Base-by-base conservation (phyloP, 2,329 filamentous ascomycete species). In the Claviceps paspali region DNA sequence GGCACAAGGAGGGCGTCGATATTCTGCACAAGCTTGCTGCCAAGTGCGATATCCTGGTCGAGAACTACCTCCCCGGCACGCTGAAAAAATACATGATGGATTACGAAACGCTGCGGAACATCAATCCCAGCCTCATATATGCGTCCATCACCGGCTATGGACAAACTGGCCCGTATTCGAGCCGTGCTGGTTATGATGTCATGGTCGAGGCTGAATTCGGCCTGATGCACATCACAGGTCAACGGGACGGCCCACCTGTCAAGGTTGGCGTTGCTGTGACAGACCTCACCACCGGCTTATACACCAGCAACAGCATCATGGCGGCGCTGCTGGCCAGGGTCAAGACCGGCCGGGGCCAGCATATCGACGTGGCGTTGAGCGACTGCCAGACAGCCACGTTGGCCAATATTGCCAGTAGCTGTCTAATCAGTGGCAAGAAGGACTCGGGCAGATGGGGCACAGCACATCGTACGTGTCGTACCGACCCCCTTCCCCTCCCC, bases 201-300 rank as follows among this genome's bases (percentile, higher is more conserved):
- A 98, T 98, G 88, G 88, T 98, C 9, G 91, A 98, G 64, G 91
- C 91, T 41, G 91, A 96, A 56, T 87, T 98, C 62, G 91, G 91
- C 1, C 63, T 98, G 39, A 98, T 98, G 91, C 91, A 98, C 61
- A 96, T 98, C 49, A 98, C 91, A 0, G 91, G 91, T 23, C 73
- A 73, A 43, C 72, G 87, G 39, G 82, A 93, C 49, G 86, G 88
- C 0, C 81, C 86, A 2, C 91, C 91, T 0, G 91, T 95, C 28
- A 98, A 98, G 61, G 91, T 98, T 2, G 91, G 91, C 14, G 91
- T 98, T 3, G 91, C 91, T 2, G 91, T 98, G 3, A 96, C 91
- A 0, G 91, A 98, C 58, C 62, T 98, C 35, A 96, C 91, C 0
- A 96, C 91, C 0, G 91, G 91, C 0, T 62, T 98, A 4, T 98